A percentile compares a stretch with the other conserved stretches of the same genome.
Evolutionary conservation across 495 filamentous ascomycete genomes (phyloP).

Genomic region (Aspergillus mulundensis): DNA sequence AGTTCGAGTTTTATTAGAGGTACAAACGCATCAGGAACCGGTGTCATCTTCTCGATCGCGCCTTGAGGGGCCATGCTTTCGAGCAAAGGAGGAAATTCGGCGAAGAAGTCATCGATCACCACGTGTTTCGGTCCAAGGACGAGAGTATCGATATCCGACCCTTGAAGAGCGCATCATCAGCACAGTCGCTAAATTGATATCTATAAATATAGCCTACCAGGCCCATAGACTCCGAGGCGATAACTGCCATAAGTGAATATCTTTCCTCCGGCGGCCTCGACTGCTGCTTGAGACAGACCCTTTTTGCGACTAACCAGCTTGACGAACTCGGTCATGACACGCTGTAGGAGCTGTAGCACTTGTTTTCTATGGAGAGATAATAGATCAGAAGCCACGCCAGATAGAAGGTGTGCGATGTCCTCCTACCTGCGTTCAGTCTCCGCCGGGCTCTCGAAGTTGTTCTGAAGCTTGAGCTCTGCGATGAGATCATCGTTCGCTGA

Average conservation of each 20-base stretch:
- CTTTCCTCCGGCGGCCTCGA: slow-evolving; percentile 79
- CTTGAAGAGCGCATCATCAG: slow-evolving; percentile 34
- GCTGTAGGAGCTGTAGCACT: slow-evolving; percentile 68
- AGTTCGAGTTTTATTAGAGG: slow-evolving; percentile 95
- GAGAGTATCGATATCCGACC: slow-evolving; percentile 96
- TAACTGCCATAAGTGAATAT: slow-evolving; percentile 96
- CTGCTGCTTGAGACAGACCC: slow-evolving; percentile 67
- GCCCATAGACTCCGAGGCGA: slow-evolving; percentile 87
- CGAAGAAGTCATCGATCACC: slow-evolving; percentile 82
- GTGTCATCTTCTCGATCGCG: slow-evolving; percentile 78
- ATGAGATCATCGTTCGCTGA: slow-evolving; percentile 72
- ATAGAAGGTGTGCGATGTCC: neutral
- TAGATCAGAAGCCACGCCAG: slow-evolving; percentile 7
- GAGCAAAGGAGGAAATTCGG: slow-evolving; percentile 74
- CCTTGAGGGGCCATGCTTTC: slow-evolving; percentile 65
- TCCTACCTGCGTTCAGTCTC: slow-evolving; percentile 76
- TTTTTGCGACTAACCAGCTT: slow-evolving; percentile 70
- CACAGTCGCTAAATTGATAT: neutral
- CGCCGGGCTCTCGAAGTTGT: slow-evolving; percentile 78
- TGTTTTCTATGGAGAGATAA: slow-evolving; percentile 26
- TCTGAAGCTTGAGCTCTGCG: slow-evolving; percentile 72
- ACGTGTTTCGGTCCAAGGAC: slow-evolving; percentile 87
- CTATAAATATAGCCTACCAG: slow-evolving; percentile 46
- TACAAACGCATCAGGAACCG: slow-evolving; percentile 84
- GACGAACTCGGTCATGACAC: slow-evolving; percentile 79